Conservation (phyloP, 805 yeast genomes). For the Candida qinlingensis region DNA sequence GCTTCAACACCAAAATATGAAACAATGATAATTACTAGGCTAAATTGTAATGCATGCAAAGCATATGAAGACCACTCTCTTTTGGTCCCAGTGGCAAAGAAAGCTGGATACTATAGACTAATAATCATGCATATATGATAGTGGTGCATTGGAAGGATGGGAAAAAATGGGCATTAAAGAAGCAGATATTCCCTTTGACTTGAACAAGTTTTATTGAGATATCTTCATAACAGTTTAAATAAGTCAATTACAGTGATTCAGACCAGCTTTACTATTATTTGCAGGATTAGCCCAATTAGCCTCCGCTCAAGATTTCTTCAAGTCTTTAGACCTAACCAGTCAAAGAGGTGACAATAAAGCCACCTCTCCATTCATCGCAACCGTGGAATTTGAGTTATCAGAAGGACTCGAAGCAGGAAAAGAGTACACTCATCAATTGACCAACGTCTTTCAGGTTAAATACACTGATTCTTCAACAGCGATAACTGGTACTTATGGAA, state of each 20-base stretch:
- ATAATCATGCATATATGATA: too few relatives aligned
- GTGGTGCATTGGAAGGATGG: too few relatives aligned
- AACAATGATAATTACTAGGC: too few relatives aligned
- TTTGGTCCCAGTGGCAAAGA: too few relatives aligned
- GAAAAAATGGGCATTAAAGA: too few relatives aligned
- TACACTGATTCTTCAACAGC: constrained; percentile 22
- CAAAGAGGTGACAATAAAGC: constrained; percentile 19
- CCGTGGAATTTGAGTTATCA: constrained; percentile 24
- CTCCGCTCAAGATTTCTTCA: constrained; percentile 1
- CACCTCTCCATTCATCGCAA: constrained; percentile 28
- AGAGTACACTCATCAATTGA: constrained; percentile 23
- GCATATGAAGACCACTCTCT: too few relatives aligned
- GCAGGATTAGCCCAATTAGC: not conserved
- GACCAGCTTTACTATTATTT: not conserved
- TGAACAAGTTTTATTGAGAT: too few relatives aligned
- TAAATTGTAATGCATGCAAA: too few relatives aligned
- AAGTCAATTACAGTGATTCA: not conserved
- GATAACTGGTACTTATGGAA: constrained; percentile 20
- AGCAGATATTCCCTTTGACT: too few relatives aligned
- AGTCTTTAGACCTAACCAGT: not conserved
- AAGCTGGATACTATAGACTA: too few relatives aligned
- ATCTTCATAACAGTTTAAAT: too few relatives aligned
- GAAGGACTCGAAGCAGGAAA: constrained; percentile 18
- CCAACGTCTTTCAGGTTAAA: constrained; percentile 29
- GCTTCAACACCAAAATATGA: too few relatives aligned